Evolutionary conservation across 2,329 filamentous ascomycete genomes (phyloP).

Genomic region (Chaetomium sp.): DNA sequence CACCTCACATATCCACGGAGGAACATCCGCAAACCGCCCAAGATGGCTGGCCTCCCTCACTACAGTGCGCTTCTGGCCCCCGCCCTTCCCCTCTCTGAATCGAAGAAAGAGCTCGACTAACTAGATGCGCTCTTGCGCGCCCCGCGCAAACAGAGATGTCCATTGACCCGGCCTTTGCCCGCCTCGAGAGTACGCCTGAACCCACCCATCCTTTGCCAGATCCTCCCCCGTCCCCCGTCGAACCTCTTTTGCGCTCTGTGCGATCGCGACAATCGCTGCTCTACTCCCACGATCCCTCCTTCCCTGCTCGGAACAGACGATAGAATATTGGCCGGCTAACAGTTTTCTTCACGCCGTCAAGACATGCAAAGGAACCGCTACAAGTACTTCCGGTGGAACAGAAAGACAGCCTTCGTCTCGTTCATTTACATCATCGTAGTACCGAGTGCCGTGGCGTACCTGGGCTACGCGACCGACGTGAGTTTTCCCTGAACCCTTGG

Average conservation of each 20-base stretch:
- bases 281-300: too few relatives aligned
- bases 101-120: constrained; percentile 24
- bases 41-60: constrained; percentile 40
- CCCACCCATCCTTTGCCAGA: constrained; percentile 11
- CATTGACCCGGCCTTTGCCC: constrained; percentile 43
- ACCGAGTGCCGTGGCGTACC: constrained; percentile 61
- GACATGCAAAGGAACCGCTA: constrained; percentile 79
- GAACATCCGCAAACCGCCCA: constrained; percentile 2
- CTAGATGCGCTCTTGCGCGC: constrained; percentile 3
- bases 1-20: not conserved
- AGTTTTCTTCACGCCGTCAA: constrained; percentile 31
- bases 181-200: constrained; percentile 36
- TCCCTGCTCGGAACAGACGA: too few relatives aligned
- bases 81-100: constrained; percentile 2
- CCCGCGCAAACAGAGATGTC: constrained; percentile 33
- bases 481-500: constrained; percentile 37
- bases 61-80: constrained; percentile 30
- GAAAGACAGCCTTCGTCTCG: constrained; percentile 70
- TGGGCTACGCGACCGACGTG: constrained; percentile 80
- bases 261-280: not conserved
- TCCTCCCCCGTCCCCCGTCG: not conserved
- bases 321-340: too few relatives aligned
- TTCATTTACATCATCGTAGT: constrained; percentile 71
- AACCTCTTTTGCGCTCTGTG: not conserved
- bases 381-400: constrained; percentile 94